These are phyloP conservation scores for Xylogone sp. DNA, from an alignment of 2,329 filamentous ascomycete species.

Conservation along the genomic window DNA sequence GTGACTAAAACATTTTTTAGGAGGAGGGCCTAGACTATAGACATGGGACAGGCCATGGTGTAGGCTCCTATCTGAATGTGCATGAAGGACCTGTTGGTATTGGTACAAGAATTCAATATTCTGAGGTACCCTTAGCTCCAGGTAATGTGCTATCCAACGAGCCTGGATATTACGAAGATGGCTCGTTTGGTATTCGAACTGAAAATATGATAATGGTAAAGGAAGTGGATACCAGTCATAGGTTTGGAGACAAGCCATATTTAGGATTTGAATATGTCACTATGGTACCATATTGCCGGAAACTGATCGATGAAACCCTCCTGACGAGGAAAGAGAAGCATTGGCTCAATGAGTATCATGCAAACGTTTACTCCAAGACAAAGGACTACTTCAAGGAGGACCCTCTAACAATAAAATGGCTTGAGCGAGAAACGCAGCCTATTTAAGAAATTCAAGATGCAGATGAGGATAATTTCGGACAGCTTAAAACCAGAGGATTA, in stretches of 20 bases:
- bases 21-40: slow-evolving; percentile 86
- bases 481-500: no score
- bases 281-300: slow-evolving; percentile 91
- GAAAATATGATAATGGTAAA: slow-evolving; percentile 93
- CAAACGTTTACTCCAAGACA: slow-evolving; percentile 78
- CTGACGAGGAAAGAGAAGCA: slow-evolving; percentile 71
- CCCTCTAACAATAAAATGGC: slow-evolving; percentile 69
- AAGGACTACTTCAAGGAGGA: slow-evolving; percentile 72
- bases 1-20: slow-evolving; percentile 28
- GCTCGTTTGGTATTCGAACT: slow-evolving; percentile 89
- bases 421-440: slow-evolving; percentile 79
- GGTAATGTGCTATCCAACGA: slow-evolving; percentile 96
- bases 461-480: background rate
- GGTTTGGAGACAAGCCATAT: slow-evolving; percentile 91
- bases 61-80: slow-evolving; percentile 93
- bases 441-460: slow-evolving; percentile 10
- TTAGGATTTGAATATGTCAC: slow-evolving; percentile 96
- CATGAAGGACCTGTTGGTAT: slow-evolving; percentile 97
- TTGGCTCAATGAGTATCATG: slow-evolving; percentile 86
- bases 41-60: slow-evolving; percentile 93
- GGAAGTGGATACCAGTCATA: slow-evolving; percentile 80
- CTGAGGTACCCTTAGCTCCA: slow-evolving; percentile 82
- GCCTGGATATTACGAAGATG: slow-evolving; percentile 96
- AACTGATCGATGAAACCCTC: slow-evolving; percentile 72
- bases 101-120: slow-evolving; percentile 85